phyloP scores from a whole-genome alignment of 2,329 filamentous ascomycete species.

The Ploettnerulaceae sp. region DNA sequence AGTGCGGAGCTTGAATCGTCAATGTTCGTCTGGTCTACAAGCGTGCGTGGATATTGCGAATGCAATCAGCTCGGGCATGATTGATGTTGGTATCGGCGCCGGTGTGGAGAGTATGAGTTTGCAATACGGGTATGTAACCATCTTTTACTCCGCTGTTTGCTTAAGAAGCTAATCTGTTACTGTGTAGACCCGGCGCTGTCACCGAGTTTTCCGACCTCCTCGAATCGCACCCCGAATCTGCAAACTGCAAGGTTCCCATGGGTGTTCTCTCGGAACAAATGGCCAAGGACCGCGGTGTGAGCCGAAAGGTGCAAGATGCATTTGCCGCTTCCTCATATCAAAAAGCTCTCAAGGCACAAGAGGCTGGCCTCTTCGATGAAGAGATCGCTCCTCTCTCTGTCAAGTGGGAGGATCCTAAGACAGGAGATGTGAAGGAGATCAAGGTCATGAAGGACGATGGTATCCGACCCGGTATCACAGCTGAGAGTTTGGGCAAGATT shows the following conservation, averaged over 20 bases:
- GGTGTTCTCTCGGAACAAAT: slow-evolving; percentile 89
- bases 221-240: slow-evolving; percentile 72
- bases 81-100: slow-evolving; percentile 88
- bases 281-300: slow-evolving; percentile 77
- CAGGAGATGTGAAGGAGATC: slow-evolving; percentile 76
- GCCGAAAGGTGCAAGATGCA: slow-evolving; percentile 73
- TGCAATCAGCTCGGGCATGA: slow-evolving; percentile 86
- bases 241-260: slow-evolving; percentile 98
- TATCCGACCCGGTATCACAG: slow-evolving; percentile 77
- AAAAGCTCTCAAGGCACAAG: slow-evolving; percentile 81
- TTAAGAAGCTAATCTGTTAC: slow-evolving; percentile 5
- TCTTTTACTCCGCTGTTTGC: background rate
- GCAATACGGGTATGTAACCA: slow-evolving; percentile 70
- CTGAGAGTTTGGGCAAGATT: slow-evolving; percentile 87
- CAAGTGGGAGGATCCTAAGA: slow-evolving; percentile 86
- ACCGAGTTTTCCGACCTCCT: slow-evolving; percentile 89
- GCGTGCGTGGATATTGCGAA: slow-evolving; percentile 93
- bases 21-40: slow-evolving; percentile 90
- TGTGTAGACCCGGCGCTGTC: slow-evolving; percentile 68
- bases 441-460: slow-evolving; percentile 85
- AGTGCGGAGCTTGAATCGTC: slow-evolving; percentile 85
- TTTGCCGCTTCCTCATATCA: slow-evolving; percentile 93
- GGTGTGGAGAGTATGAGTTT: slow-evolving; percentile 95
- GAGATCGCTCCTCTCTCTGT: slow-evolving; percentile 86
- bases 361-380: slow-evolving; percentile 83